Evolutionary conservation across 2,329 filamentous ascomycete species (phyloP).

Genomic region (Phialemonium atrogriseum): DNA sequence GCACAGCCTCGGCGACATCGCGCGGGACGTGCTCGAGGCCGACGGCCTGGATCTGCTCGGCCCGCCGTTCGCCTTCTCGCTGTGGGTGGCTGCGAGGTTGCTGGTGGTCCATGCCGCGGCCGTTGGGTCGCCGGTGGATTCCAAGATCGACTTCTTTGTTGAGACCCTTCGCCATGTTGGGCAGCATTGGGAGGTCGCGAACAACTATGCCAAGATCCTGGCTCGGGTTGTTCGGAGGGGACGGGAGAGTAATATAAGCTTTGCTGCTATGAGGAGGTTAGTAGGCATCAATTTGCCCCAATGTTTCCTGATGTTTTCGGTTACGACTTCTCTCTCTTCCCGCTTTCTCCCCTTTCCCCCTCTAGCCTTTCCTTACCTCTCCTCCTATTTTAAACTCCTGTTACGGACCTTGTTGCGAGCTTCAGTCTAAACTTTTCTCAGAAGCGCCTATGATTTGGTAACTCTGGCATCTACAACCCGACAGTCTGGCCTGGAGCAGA

Average conservation of each 20-base stretch:
- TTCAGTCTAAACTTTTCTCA: constrained; percentile 10
- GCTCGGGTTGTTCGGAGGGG: constrained; percentile 27
- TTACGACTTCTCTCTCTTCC: neutral
- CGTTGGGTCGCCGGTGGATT: constrained; percentile 23
- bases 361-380: too few relatives aligned
- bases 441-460: constrained; percentile 27
- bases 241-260: constrained; percentile 25
- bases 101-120: constrained; percentile 32
- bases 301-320: too few relatives aligned
- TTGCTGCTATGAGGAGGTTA: constrained; percentile 31
- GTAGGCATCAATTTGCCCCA: constrained; percentile 10
- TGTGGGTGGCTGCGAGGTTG: constrained; percentile 33
- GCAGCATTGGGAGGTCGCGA: constrained; percentile 34
- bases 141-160: constrained; percentile 34
- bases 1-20: constrained; percentile 33
- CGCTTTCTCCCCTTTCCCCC: too few relatives aligned
- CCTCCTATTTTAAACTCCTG: too few relatives aligned
- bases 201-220: constrained; percentile 31
- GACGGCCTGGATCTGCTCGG: constrained; percentile 33
- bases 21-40: constrained; percentile 33
- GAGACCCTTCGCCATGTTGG: constrained; percentile 32
- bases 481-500: constrained; percentile 27
- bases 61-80: constrained; percentile 33
- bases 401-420: too few relatives aligned
- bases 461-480: constrained; percentile 25